phyloP scores from a whole-genome alignment of 768 basidiomycete species.

The Psilocybe subaeruginosa region DNA sequence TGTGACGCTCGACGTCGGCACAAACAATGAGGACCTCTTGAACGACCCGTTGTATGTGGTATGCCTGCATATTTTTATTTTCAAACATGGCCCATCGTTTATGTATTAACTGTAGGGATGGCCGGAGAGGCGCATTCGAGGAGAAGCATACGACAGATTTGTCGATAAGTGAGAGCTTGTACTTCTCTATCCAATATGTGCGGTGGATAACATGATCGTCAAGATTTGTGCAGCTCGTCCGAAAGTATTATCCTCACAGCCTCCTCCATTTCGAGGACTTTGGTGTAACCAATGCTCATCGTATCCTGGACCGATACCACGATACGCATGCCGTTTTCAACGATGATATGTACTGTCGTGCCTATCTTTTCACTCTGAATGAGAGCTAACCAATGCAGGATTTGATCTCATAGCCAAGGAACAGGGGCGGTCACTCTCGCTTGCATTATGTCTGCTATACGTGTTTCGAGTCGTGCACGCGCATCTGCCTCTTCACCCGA shows the following conservation, averaged over 20 bases:
- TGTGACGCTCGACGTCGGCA: conserved; percentile 78
- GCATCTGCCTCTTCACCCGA: conserved; percentile 13
- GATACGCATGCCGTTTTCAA: conserved; percentile 77
- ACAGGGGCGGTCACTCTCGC: conserved; percentile 79
- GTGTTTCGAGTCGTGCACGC: conserved; percentile 51
- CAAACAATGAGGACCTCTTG: conserved; percentile 66
- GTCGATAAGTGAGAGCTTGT: conserved; percentile 61
- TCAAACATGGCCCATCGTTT: not conserved
- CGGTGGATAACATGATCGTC: not conserved
- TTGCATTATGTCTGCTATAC: conserved; percentile 67
- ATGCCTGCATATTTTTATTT: conserved; percentile 25
- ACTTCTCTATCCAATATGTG: not conserved
- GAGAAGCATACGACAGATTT: conserved; percentile 76
- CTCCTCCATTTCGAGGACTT: conserved; percentile 89
- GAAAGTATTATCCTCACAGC: conserved; percentile 67
- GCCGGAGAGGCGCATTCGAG: conserved; percentile 68
- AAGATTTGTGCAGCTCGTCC: conserved; percentile 77
- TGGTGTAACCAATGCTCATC: conserved; percentile 75
- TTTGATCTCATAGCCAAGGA: conserved; percentile 53
- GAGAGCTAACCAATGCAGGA: not conserved
- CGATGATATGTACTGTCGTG: conserved; percentile 68
- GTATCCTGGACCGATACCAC: conserved; percentile 63
- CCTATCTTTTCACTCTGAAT: not conserved
- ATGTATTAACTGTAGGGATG: conserved; percentile 57
- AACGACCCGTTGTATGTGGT: conserved; percentile 71